Base-by-base conservation (phyloP, 2,329 filamentous ascomycete genomes). In the Penicillium decumbens region DNA sequence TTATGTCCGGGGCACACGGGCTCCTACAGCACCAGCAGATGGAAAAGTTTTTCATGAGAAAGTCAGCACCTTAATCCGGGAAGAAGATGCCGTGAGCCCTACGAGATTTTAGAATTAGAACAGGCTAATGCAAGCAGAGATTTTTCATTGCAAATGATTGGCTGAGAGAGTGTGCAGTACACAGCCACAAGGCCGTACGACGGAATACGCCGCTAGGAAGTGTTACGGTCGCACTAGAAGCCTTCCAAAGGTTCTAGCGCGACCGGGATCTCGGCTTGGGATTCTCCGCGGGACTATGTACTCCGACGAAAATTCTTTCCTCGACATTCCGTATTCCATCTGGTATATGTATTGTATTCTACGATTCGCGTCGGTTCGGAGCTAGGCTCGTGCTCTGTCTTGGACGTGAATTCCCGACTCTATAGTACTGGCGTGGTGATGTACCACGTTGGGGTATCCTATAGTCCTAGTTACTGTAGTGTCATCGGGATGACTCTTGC, bases 111-210 rank as follows among this genome's bases (percentile, higher is more conserved):
- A 55, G 41, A 54, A 52, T 57, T 57, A 57, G 49, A 55, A 60
- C 48, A 39, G 39, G n/a, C 55, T 61, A 58, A 59, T 61, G 58
- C 58, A 60, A n/a, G 43, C 29, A 30, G 43, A 52, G 51, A 59
- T 23, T 38, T 28, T 58, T 53, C 43, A 23, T 49, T 55, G 50
- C 35, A 41, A 47, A 43, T 58, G 50, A 61, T 60, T 61, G 57
- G 58, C 6, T 9, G 5, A 43, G 33, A 37, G 8, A 4, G 33
- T 23, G 4, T 42, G 49, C 23, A 20, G 29, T 41, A 46, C 57
- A 52, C 58, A 60, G 58, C 58, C 58, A 61, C 58, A 45, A 20
- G 23, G 4, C 33, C 20, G 40, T 49, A 56, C 43, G 45, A 27
- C 46, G 43, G 43, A 47, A 6, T 44, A 49, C 37, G 41, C 29